These are phyloP conservation scores for Rhizopogon vesiculosus DNA, from an alignment of 768 basidiomycete species.

Conservation along the genomic window DNA sequence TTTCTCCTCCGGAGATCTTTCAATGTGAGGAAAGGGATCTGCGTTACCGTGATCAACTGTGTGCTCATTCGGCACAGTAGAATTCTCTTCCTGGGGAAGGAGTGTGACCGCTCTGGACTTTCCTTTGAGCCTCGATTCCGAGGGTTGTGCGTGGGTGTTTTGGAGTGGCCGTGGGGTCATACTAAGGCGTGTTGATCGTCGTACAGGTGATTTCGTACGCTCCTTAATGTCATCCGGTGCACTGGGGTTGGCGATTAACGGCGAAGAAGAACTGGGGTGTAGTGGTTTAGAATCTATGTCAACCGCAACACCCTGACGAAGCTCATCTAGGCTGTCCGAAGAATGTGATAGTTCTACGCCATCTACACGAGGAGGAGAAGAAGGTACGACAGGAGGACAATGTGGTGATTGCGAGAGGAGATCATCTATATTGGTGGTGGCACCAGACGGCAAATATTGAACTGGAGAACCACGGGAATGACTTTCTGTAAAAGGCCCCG, in stretches of 20 bases:
- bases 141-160: constrained; percentile 5
- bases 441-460: constrained; percentile 9
- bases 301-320: background rate
- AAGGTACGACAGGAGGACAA: background rate
- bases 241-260: constrained; percentile 3
- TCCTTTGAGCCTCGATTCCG: constrained; percentile 17
- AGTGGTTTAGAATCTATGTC: background rate
- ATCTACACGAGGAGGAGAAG: background rate
- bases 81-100: background rate
- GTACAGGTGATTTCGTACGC: constrained; percentile 20
- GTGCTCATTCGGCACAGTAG: background rate
- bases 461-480: constrained; percentile 1
- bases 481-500: background rate
- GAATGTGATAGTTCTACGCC: constrained; percentile 4
- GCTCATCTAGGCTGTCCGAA: background rate
- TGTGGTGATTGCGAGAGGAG: constrained; percentile 18
- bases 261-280: background rate
- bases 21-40: background rate
- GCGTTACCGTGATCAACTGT: background rate
- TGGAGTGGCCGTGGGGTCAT: constrained; percentile 19
- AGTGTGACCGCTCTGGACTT: constrained; percentile 13
- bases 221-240: background rate
- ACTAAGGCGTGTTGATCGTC: constrained; percentile 36
- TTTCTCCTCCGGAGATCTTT: background rate
- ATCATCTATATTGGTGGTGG: constrained; percentile 14